These are phyloP conservation scores for Trichothecium sympodiale DNA, from an alignment of 2,329 filamentous ascomycete species.

Conservation along the genomic window DNA sequence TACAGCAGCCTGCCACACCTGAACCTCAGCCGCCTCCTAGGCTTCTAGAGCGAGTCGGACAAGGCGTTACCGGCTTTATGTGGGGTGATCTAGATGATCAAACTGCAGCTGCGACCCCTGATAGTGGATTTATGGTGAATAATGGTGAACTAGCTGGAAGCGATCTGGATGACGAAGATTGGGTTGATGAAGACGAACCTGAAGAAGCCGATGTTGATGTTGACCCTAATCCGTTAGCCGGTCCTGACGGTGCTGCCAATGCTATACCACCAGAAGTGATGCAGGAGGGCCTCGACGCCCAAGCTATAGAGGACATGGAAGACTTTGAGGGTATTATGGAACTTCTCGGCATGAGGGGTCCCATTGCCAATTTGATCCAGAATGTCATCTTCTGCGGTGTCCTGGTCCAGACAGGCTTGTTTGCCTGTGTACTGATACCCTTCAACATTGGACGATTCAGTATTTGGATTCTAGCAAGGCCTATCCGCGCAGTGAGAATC, in stretches of 20 bases:
- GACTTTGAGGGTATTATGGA: constrained; percentile 95
- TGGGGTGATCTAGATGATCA: constrained; percentile 43
- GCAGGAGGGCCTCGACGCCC: constrained; percentile 45
- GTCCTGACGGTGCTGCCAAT: constrained; percentile 30
- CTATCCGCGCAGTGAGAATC: constrained; percentile 62
- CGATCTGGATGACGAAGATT: constrained; percentile 22
- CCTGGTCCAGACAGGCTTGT: constrained; percentile 77
- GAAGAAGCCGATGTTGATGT: constrained; percentile 24
- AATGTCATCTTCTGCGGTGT: constrained; percentile 92
- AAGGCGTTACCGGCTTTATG: constrained; percentile 44
- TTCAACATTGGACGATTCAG: constrained; percentile 85
- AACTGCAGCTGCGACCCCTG: background rate
- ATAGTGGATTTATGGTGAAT: background rate
- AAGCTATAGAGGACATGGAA: constrained; percentile 75
- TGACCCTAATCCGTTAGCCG: constrained; percentile 50
- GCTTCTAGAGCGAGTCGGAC: background rate
- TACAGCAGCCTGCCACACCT: background rate
- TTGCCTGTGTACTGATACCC: constrained; percentile 76
- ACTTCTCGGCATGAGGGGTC: constrained; percentile 90
- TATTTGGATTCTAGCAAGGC: constrained; percentile 69
- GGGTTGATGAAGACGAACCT: constrained; percentile 29
- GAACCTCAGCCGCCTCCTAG: background rate
- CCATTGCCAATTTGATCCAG: constrained; percentile 78
- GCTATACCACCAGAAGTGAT: background rate
- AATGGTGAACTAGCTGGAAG: too few relatives aligned